Percentiles rank a stretch among this genome's conserved stretches.
Evolutionary conservation across 148 eudicot genomes (phyloP).

Genomic region (Vaccinium vitisidaea): DNA sequence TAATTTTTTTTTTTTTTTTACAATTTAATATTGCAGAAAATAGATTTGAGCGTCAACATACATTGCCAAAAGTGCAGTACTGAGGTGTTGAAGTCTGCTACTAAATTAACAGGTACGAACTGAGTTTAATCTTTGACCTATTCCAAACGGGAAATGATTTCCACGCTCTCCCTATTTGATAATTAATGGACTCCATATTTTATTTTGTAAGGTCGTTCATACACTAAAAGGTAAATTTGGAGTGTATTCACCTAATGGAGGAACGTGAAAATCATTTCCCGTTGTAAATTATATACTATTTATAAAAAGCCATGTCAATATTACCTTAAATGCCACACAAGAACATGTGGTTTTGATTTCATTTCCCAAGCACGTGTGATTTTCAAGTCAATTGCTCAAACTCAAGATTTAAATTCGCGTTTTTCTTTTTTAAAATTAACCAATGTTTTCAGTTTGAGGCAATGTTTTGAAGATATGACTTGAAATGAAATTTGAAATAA

Average conservation of each 20-base stretch:
- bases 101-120: slow-evolving; percentile 27
- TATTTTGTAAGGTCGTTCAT: neutral
- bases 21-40: slow-evolving; percentile 18
- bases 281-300: too few species aligned
- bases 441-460: neutral
- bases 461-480: neutral
- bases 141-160: neutral
- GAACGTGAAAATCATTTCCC: neutral
- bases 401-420: neutral
- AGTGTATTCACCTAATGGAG: neutral
- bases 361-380: neutral
- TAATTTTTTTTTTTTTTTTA: neutral
- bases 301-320: neutral
- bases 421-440: neutral
- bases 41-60: slow-evolving; percentile 26
- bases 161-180: neutral
- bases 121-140: neutral
- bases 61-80: slow-evolving; percentile 22
- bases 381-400: neutral
- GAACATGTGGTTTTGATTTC: neutral
- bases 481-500: neutral
- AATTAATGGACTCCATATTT: neutral
- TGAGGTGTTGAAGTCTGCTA: slow-evolving; percentile 15
- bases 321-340: neutral
- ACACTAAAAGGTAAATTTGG: neutral